Percentiles rank a stretch among this genome's conserved stretches.
phyloP scores from a whole-genome alignment of 257 asterid species.

The Nicotiana tomentosiformis region DNA sequence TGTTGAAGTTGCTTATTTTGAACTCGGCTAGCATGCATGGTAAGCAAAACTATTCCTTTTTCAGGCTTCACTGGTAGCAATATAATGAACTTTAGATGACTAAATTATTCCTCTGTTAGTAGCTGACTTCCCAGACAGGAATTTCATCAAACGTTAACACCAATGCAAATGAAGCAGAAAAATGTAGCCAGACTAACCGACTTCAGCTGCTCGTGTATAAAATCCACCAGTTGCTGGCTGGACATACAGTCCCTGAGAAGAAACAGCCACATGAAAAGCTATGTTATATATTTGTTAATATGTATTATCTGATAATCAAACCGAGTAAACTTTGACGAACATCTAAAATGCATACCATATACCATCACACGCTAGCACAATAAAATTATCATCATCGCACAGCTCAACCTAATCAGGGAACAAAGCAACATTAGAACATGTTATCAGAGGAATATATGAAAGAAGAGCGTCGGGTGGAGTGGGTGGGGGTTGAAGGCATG shows the following conservation, averaged over 20 bases:
- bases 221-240: conserved; percentile 91
- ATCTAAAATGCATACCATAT: conserved; percentile 56
- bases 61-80: background rate
- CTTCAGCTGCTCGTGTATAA: conserved; percentile 71
- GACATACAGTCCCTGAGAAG: conserved; percentile 93
- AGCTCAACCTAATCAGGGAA: conserved; percentile 65
- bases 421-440: conserved; percentile 11
- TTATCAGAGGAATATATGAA: conserved; percentile 1
- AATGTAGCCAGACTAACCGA: conserved; percentile 42
- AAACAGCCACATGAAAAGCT: background rate
- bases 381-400: conserved; percentile 79
- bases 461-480: background rate
- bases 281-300: background rate
- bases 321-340: background rate
- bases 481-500: background rate
- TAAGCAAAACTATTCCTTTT: background rate
- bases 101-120: background rate
- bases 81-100: background rate
- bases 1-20: background rate
- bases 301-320: background rate
- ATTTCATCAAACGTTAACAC: background rate
- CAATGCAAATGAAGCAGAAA: background rate
- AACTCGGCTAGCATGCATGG: background rate
- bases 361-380: conserved; percentile 97
- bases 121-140: conserved; percentile 1